phyloP scores from a whole-genome alignment of 2,329 filamentous ascomycete species.

The Aspergillus sojae region DNA sequence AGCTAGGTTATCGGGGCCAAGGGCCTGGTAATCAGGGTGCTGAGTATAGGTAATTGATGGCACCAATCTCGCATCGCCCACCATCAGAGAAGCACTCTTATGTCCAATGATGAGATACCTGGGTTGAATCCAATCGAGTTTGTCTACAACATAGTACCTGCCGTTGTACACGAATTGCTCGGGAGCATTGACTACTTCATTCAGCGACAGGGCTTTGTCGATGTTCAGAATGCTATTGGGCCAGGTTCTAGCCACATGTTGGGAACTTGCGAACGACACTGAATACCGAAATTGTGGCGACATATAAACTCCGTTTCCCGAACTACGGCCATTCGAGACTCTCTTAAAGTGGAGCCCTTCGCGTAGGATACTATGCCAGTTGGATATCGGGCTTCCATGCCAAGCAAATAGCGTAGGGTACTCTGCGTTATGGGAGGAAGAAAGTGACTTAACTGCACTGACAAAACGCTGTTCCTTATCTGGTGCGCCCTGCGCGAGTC shows the following conservation, averaged over 20 bases:
- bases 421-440: slow-evolving; percentile 41
- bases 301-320: slow-evolving; percentile 81
- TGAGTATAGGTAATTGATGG: slow-evolving; percentile 36
- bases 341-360: slow-evolving; percentile 75
- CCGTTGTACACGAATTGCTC: slow-evolving; percentile 56
- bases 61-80: neutral
- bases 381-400: slow-evolving; percentile 75
- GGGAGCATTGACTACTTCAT: slow-evolving; percentile 81
- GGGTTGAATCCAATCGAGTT: slow-evolving; percentile 86
- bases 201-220: slow-evolving; percentile 67
- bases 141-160: slow-evolving; percentile 70
- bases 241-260: slow-evolving; percentile 54
- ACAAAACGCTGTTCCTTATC: slow-evolving; percentile 81
- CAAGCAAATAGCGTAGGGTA: slow-evolving; percentile 80
- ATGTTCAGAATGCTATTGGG: slow-evolving; percentile 67
- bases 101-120: slow-evolving; percentile 73
- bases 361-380: slow-evolving; percentile 90
- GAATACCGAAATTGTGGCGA: slow-evolving; percentile 63
- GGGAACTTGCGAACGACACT: slow-evolving; percentile 48
- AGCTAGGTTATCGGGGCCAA: slow-evolving; percentile 38
- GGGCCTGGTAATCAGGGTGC: slow-evolving; percentile 40
- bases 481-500: slow-evolving; percentile 83
- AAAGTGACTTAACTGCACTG: slow-evolving; percentile 55
- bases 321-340: slow-evolving; percentile 66
- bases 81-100: neutral